Evolutionary conservation across 2,329 filamentous ascomycete species (phyloP), one percentile per base, ranked within the genome.

Genomic region (Onygenales sp.): DNA sequence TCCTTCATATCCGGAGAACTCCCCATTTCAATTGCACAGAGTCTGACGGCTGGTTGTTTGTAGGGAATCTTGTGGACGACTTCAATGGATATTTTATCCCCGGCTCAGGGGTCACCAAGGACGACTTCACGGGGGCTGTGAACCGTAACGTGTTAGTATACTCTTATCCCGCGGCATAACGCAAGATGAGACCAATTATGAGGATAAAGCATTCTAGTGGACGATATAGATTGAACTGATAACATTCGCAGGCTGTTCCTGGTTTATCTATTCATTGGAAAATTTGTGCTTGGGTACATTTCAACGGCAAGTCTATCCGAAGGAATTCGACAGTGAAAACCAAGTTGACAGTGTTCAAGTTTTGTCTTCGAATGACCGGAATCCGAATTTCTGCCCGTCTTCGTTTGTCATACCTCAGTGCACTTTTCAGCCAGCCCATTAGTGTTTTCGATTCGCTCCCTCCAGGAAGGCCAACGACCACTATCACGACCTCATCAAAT

Each of bases 191-290:
- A 43, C 38, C 6, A 35, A 8, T 17, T 8, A 36, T 31, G 7
- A 14, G 36, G 27, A 36, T 9, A 38, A 39, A 27, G 2, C 41
- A 35, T 50, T 7, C 11, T 46, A 7, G 14, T n/a, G 17, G 21
- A 31, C 14, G 17, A 13, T 14, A 10, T 27, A 27, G 5, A 17
- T 5, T 27, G 17, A 21, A 32, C 50, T 57, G 33, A 53, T 43
- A 27, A 41, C 11, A 50, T 3, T 5, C 7, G 31, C 14, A 81
- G 78, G 6, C 62, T 80, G n/a, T 79, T 75, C 57, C 80, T 82
- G 55, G 67, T 83, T 11, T 82, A 81, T 60, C 69, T 84, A 1
- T 82, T 83, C 56, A 67, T 80, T 17, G 79, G 66, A 11, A 79
- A 79, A 52, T 78, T 82, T 41, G 58, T 70, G 3, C 64, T 82